phyloP scores from a whole-genome alignment of 148 eudicot species.

The Vaccinium corymbosum region DNA sequence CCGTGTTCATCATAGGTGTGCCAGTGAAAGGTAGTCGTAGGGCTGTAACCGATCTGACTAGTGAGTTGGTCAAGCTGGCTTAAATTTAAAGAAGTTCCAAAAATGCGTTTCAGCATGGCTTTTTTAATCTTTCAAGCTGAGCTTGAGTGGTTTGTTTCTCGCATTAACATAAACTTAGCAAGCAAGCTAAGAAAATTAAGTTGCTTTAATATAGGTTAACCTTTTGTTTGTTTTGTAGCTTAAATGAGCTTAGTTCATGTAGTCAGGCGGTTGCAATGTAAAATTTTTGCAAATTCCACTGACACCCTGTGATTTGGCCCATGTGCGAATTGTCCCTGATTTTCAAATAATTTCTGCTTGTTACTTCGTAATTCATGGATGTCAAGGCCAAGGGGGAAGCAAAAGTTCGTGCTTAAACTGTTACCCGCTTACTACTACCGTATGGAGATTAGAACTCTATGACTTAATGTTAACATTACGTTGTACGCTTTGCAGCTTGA shows the following conservation, averaged over 20 bases:
- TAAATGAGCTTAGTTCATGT: background rate
- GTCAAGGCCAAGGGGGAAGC: background rate
- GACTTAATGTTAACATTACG: background rate
- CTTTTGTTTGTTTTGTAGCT: background rate
- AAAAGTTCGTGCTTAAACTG: background rate
- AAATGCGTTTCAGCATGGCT: background rate
- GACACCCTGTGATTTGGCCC: background rate
- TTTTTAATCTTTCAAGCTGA: background rate
- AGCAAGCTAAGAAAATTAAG: background rate
- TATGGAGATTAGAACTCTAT: background rate
- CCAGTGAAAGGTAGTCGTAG: background rate
- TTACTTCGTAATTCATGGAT: background rate
- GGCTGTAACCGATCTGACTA: background rate
- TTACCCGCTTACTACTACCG: background rate
- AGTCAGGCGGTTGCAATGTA: background rate
- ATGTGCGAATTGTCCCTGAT: background rate
- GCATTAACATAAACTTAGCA: background rate
- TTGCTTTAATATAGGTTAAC: background rate
- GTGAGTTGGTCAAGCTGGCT: background rate
- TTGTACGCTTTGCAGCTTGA: constrained; percentile 53
- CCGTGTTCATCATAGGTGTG: background rate
- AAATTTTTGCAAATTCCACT: background rate
- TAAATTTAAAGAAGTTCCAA: background rate
- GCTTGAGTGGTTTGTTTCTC: background rate
- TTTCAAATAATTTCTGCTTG: background rate